Evolutionary conservation across 495 filamentous ascomycete genomes (phyloP).

Genomic region (Podospora pseudoanserina): DNA sequence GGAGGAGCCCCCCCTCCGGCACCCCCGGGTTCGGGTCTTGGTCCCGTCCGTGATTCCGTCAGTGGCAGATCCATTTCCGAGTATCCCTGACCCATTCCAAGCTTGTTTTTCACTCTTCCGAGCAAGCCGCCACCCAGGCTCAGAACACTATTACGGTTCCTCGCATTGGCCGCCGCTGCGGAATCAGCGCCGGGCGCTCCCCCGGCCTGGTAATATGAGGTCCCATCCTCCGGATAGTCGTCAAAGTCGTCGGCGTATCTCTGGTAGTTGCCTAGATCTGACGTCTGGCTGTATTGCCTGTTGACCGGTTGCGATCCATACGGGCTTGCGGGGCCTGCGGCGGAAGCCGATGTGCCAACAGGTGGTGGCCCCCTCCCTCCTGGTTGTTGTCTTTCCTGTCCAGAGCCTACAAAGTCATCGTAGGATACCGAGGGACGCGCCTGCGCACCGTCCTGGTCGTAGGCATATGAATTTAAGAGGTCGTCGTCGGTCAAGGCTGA

Average conservation of each 20-base stretch:
- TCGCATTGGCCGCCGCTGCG: slow-evolving; percentile 45
- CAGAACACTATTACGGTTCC: slow-evolving; percentile 82
- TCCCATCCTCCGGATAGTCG: slow-evolving; percentile 72
- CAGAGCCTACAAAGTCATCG: slow-evolving; percentile 83
- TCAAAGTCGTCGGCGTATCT: slow-evolving; percentile 82
- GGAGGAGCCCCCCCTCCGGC: slow-evolving; percentile 30
- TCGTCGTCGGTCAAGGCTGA: slow-evolving; percentile 75
- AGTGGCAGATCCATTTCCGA: slow-evolving; percentile 97
- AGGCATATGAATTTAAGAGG: slow-evolving; percentile 64
- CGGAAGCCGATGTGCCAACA: slow-evolving; percentile 28
- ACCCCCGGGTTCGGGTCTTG: slow-evolving; percentile 34
- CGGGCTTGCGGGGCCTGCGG: slow-evolving; percentile 50
- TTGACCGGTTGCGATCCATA: slow-evolving; percentile 51
- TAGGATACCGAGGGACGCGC: slow-evolving; percentile 85
- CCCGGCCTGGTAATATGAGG: slow-evolving; percentile 63
- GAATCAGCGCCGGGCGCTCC: slow-evolving; percentile 46
- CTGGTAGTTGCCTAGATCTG: slow-evolving; percentile 79
- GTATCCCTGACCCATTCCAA: slow-evolving; percentile 89
- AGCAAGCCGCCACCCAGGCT: slow-evolving; percentile 81
- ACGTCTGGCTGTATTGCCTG: slow-evolving; percentile 74
- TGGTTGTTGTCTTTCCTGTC: slow-evolving; percentile 39
- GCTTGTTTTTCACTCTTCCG: slow-evolving; percentile 80
- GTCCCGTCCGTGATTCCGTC: slow-evolving; percentile 58
- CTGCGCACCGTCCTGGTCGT: slow-evolving; percentile 59
- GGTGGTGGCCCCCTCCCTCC: slow-evolving; percentile 39